phyloP scores from a whole-genome alignment of 768 basidiomycete genomes.

The Lentinula edodes region DNA sequence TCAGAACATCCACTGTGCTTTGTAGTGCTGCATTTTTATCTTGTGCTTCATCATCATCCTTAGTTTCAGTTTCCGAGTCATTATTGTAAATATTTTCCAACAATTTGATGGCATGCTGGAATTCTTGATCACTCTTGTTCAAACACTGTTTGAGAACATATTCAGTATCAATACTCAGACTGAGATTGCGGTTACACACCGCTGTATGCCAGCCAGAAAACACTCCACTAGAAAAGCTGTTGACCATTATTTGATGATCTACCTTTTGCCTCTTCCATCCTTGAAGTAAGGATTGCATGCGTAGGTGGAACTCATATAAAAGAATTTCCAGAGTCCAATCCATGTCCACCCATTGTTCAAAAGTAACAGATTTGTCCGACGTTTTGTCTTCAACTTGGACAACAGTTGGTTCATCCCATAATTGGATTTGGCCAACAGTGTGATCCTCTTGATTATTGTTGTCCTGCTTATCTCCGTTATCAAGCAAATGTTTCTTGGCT shows the following conservation, averaged over 20 bases:
- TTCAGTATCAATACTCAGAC: no score
- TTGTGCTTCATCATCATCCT: no score
- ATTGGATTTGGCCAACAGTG: no score
- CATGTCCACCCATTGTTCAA: not conserved
- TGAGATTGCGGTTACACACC: not conserved
- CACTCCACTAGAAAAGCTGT: not conserved
- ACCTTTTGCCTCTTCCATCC: slow-evolving; percentile 5
- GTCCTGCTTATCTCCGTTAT: not conserved
- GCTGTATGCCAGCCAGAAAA: slow-evolving; percentile 6
- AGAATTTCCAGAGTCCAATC: not conserved
- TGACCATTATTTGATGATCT: not conserved
- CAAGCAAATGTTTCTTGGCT: not conserved
- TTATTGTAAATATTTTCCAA: no score
- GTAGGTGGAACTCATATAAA: slow-evolving; percentile 1
- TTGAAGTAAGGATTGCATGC: slow-evolving; percentile 1
- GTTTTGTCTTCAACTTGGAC: not conserved
- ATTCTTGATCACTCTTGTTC: no score
- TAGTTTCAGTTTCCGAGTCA: no score
- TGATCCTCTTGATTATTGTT: not conserved
- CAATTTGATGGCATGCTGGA: no score
- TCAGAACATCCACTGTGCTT: no score
- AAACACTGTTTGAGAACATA: no score
- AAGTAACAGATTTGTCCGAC: slow-evolving; percentile 4
- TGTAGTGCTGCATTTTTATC: no score
- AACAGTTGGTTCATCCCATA: no score